These are phyloP conservation scores for Didymella glomerata DNA, from an alignment of 2,329 filamentous ascomycete species.

Conservation along the genomic window DNA sequence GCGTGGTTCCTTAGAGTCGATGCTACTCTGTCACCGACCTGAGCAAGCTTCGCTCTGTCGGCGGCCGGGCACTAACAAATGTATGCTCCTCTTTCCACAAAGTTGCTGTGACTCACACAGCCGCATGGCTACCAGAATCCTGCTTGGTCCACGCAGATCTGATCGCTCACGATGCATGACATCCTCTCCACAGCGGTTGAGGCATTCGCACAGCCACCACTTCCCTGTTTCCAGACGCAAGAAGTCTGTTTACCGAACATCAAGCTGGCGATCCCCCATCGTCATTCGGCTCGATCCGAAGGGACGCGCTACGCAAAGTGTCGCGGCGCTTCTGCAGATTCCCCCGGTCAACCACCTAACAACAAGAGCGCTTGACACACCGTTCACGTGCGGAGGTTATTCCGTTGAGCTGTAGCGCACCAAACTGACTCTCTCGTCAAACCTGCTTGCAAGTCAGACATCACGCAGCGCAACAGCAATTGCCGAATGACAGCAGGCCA, in stretches of 20 bases:
- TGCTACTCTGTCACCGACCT: too few relatives aligned
- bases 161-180: neutral
- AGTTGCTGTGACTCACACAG: neutral
- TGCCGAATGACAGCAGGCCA: conserved; percentile 3
- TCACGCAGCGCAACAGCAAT: neutral
- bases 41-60: too few relatives aligned
- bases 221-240: neutral
- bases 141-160: neutral
- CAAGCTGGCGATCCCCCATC: neutral
- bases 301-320: conserved; percentile 4
- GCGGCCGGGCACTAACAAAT: too few relatives aligned
- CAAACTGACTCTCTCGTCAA: conserved; percentile 2
- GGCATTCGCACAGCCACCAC: neutral
- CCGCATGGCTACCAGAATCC: neutral
- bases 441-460: conserved; percentile 12
- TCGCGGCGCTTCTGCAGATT: conserved; percentile 1
- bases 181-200: neutral
- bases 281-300: conserved; percentile 10
- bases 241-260: conserved; percentile 3
- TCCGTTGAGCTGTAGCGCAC: conserved; percentile 3
- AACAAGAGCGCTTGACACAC: conserved; percentile 1
- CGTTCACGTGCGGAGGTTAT: conserved; percentile 13
- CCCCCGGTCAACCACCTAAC: neutral
- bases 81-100: neutral
- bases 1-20: neutral